A percentile compares a stretch with the other conserved stretches of the same genome.
Conservation (phyloP, 495 filamentous ascomycete species). For the Parathielavia appendiculata region DNA sequence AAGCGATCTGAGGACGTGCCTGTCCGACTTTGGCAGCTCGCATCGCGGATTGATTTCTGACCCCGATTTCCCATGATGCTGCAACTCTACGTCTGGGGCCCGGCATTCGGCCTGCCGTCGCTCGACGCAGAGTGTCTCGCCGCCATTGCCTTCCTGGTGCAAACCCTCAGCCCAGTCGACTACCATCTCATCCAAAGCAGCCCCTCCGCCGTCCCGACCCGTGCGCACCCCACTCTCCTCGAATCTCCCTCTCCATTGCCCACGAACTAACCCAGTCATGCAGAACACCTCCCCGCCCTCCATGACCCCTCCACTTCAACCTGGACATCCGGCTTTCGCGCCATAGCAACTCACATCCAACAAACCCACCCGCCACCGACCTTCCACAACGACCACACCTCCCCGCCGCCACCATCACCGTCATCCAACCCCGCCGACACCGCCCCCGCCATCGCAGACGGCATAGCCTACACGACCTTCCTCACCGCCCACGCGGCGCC, state of each 20-base stretch:
- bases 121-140: conserved; percentile 86
- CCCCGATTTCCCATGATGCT: conserved; percentile 38
- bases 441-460: conserved; percentile 49
- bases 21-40: neutral
- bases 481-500: conserved; percentile 57
- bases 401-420: conserved; percentile 44
- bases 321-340: conserved; percentile 65
- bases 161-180: conserved; percentile 50
- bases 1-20: neutral
- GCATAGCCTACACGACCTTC: conserved; percentile 65
- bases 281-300: conserved; percentile 73
- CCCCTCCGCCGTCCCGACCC: conserved; percentile 65
- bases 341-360: conserved; percentile 67
- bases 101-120: conserved; percentile 79
- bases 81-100: conserved; percentile 87
- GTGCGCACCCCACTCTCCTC: conserved; percentile 46
- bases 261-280: conserved; percentile 3
- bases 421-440: conserved; percentile 48
- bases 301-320: conserved; percentile 48
- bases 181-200: conserved; percentile 76
- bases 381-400: conserved; percentile 55
- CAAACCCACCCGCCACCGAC: conserved; percentile 45
- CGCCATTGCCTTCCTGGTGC: conserved; percentile 63
- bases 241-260: neutral
- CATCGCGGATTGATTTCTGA: neutral